Base-by-base conservation (phyloP, 2,329 filamentous ascomycete genomes). In the Colletotrichum agaves region DNA sequence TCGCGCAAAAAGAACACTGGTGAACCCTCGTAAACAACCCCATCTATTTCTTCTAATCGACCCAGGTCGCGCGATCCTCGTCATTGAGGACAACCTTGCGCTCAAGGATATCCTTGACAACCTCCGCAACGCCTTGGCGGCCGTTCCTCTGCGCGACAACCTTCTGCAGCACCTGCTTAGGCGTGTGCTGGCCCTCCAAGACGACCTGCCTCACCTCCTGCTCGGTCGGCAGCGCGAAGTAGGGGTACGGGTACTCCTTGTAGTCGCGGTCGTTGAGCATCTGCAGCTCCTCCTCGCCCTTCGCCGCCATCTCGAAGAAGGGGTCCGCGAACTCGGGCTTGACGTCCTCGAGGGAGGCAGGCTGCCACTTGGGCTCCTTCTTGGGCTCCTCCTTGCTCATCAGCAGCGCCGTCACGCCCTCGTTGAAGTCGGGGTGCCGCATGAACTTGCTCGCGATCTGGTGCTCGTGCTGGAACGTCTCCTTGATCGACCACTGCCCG, bases 391-490 rank as follows among this genome's bases (percentile, higher is more conserved):
- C 73, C 80, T 93, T 93, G 75, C 88, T 85, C 73, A 96, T 87
- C 44, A 99, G 85, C 55, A 91, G 87, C 23, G 93, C 91, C 58
- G 88, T 88, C n/a, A 99, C 95, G 61, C 96, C 96, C 80, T 97
- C 93, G 47, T 90, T 90, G 75, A 99, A 99, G 79, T 99, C 96
- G 4, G 88, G 91, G 77, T 96, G 91, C 63, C 86, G 85, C 95
- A 99, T 98, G 83, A 99, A 98, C 71, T 89, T 88, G 66, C 86
- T 83, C 2, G 95, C 94, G 67, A 99, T 93, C 75, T 91, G 86
- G 80, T 96, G 88, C 82, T 99, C 96, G 70, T 89, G 89, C 76
- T 90, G 84, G 85, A 98, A 99, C 1, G 95, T 90, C 80, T 97
- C 87, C 15, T 87, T 83, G 74, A 99, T 97, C 71, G 86, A 85